Percentiles rank a stretch among this genome's conserved stretches.
phyloP scores from a whole-genome alignment of 1,284 basidiomycete genomes.

The Porodaedalea pini region DNA sequence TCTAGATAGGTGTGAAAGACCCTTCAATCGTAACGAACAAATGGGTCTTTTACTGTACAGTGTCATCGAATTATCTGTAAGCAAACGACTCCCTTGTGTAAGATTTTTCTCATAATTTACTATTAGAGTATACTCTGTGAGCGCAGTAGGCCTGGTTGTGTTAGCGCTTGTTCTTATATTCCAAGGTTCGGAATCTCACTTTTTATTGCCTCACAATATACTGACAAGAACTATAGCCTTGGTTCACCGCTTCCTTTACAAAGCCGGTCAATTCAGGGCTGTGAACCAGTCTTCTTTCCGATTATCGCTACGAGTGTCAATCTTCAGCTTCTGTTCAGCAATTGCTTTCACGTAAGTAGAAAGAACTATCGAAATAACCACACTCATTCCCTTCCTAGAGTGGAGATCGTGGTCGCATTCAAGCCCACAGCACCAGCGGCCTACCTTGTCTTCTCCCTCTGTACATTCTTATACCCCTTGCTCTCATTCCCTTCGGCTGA shows the following conservation, averaged over 20 bases:
- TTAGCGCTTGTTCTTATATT: not conserved
- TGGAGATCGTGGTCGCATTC: not conserved
- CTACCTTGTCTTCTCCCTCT: slow-evolving; percentile 6
- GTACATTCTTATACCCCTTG: not conserved
- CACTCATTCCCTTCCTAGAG: not conserved
- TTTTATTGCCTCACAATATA: not conserved
- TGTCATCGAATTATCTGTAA: slow-evolving; percentile 13
- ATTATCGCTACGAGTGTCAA: not conserved
- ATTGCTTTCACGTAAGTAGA: not conserved
- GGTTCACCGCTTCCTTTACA: not conserved
- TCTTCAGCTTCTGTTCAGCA: not conserved
- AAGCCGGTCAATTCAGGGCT: not conserved
- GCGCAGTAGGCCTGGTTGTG: not conserved
- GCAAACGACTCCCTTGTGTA: not conserved
- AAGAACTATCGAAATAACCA: not conserved
- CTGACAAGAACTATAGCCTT: not conserved
- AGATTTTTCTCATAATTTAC: not conserved
- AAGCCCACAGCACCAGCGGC: not conserved
- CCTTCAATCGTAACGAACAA: slow-evolving; percentile 12
- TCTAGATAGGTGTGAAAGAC: slow-evolving; percentile 3
- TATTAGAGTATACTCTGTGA: not conserved
- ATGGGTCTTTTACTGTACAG: slow-evolving; percentile 19
- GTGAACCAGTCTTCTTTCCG: not conserved
- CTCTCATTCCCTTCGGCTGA: not conserved
- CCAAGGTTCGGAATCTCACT: not conserved